Evolutionary conservation across 2,329 filamentous ascomycete genomes (phyloP).

Genomic region (Sclerotinia nivalis): DNA sequence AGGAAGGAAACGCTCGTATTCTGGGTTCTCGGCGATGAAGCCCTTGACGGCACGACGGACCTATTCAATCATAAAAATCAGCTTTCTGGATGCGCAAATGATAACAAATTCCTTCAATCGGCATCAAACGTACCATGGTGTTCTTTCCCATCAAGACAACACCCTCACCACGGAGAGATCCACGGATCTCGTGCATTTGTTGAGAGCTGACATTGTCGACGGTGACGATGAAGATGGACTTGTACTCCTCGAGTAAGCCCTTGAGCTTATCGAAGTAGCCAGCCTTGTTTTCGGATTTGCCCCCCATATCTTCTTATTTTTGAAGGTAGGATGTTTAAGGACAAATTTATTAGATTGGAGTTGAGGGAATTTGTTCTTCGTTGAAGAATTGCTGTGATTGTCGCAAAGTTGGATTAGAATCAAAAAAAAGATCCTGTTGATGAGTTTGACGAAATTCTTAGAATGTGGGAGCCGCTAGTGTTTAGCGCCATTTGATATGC

Average conservation of each 20-base stretch:
- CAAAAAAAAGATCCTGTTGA: neutral
- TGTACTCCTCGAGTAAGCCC: conserved; percentile 92
- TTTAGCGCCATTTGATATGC: conserved; percentile 14
- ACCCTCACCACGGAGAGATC: conserved; percentile 83
- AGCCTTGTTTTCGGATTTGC: conserved; percentile 91
- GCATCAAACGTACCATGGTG: conserved; percentile 75
- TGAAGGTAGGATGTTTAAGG: conserved; percentile 99
- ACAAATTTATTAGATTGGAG: conserved; percentile 46
- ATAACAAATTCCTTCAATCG: neutral
- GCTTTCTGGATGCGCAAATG: conserved; percentile 5
- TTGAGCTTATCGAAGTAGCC: conserved; percentile 99
- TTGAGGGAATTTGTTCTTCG: conserved; percentile 25
- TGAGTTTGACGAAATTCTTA: conserved; percentile 21
- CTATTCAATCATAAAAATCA: conserved; percentile 45
- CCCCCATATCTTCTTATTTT: conserved; percentile 95
- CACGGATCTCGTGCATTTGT: conserved; percentile 99
- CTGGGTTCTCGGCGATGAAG: conserved; percentile 85
- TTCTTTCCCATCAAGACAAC: conserved; percentile 99
- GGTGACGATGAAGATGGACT: conserved; percentile 94
- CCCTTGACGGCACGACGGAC: conserved; percentile 96
- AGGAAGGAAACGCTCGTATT: conserved; percentile 97
- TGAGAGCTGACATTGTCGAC: conserved; percentile 99
- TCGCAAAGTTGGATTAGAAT: conserved; percentile 9
- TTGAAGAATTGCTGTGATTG: conserved; percentile 23
- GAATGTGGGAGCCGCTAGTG: conserved; percentile 23